These are phyloP conservation scores for Cryptosporidium bovis DNA, from an alignment of 169 alveolate genomes.

Conservation along the genomic window DNA sequence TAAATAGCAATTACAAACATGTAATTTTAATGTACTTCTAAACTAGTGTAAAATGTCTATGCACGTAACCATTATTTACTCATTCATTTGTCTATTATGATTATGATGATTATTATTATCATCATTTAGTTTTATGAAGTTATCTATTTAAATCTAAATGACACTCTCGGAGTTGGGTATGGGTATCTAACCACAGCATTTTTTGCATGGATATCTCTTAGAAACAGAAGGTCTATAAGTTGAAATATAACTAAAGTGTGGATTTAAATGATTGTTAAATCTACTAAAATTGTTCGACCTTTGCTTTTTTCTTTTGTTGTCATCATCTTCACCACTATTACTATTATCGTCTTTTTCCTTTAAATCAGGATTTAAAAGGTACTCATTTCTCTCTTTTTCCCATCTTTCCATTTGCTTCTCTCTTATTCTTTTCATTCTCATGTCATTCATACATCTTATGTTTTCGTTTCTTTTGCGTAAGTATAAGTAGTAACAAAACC, in stretches of 20 bases:
- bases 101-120: neutral
- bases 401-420: constrained; percentile 44
- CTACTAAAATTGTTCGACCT: constrained; percentile 11
- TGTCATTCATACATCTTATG: constrained; percentile 17
- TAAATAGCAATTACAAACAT: too few species aligned
- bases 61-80: too few species aligned
- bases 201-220: constrained; percentile 53
- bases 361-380: neutral
- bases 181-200: constrained; percentile 41
- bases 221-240: constrained; percentile 66
- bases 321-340: neutral
- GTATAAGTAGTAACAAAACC: neutral
- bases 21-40: too few species aligned
- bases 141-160: neutral
- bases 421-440: constrained; percentile 48
- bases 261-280: constrained; percentile 29
- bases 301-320: neutral
- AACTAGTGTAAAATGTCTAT: too few species aligned
- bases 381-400: constrained; percentile 55
- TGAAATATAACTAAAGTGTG: constrained; percentile 60
- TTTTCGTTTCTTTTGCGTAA: neutral
- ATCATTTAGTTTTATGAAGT: too few species aligned
- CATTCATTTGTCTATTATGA: neutral
- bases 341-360: neutral
- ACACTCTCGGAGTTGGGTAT: neutral